Percentiles rank a stretch among this genome's conserved stretches.
Evolutionary conservation across 768 basidiomycete genomes (phyloP).

Genomic region (Termitomyces sp.): DNA sequence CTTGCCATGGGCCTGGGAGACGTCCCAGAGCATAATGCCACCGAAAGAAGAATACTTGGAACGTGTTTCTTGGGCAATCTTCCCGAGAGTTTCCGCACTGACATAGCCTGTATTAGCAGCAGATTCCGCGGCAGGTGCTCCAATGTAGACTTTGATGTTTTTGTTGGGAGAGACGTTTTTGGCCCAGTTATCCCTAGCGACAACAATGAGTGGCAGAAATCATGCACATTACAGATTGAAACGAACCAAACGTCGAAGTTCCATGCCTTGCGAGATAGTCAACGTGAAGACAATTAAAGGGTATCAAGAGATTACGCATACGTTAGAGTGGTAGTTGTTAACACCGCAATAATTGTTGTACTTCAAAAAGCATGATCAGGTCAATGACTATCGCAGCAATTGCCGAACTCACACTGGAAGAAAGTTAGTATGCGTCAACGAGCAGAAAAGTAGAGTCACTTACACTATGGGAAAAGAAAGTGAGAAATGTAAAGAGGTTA

Average conservation of each 20-base stretch:
- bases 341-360: constrained; percentile 24
- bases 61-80: constrained; percentile 44
- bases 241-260: constrained; percentile 50
- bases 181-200: constrained; percentile 59
- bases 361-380: constrained; percentile 13
- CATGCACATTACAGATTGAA: neutral
- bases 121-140: constrained; percentile 50
- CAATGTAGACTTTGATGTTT: constrained; percentile 60
- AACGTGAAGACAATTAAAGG: constrained; percentile 4
- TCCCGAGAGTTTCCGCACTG: constrained; percentile 37
- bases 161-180: constrained; percentile 50
- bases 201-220: neutral
- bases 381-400: neutral
- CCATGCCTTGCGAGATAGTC: constrained; percentile 41
- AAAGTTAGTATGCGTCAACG: neutral
- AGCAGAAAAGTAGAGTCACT: neutral
- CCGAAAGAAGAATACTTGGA: constrained; percentile 58
- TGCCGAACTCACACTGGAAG: constrained; percentile 6
- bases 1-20: constrained; percentile 41
- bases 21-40: constrained; percentile 55
- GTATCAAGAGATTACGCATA: constrained; percentile 1
- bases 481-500: neutral
- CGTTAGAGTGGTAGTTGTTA: constrained; percentile 54
- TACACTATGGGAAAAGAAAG: constrained; percentile 3
- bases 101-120: constrained; percentile 59